Base-by-base conservation (phyloP, 345 rosid genomes). In the Cochlearia excelsa region DNA sequence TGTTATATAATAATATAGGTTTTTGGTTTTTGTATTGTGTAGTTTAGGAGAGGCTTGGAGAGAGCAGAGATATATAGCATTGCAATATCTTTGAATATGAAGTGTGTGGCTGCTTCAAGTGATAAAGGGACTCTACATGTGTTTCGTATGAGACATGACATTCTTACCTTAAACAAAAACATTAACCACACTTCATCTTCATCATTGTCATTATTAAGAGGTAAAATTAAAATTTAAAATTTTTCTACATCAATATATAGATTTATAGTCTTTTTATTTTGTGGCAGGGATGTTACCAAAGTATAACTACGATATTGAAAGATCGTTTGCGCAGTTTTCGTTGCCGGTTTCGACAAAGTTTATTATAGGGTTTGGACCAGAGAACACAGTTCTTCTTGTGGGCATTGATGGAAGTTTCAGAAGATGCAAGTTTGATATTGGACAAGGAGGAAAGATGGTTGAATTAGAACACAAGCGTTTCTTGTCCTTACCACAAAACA, bases 291-390 rank as follows among this genome's bases (percentile, higher is more conserved):
- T 85, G 35, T 71, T 90, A 57, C 94, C 95, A 1, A 87, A 79
- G 52, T 87, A 90, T 73, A 78, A 84, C 49, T 81, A 84, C 72
- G 87, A 90, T n/a, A 59, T 43, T 1, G 97, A 90, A 54, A 79
- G 97, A 84, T 90, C 95, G 60, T 85, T 87, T 73, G 91, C 97
- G 26, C 91, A 75, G 82, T 84, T 87, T 70, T 91, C 79, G 46
- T 51, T 87, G 57, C 89, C 86, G 23, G 89, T 73, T 73, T 81
- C 66, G 4, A 76, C 86, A 27, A 83, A 82, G 61, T 85, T 77
- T 56, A 70, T 81, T 61, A 91, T 84, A 6, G 94, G 94, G 54
- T 87, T 91, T 79, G 96, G 92, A 66, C 72, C 85, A 38, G 88
- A 84, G 59, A 86, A 79, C 56, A 77, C 81, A 26, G 75, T 91